Conservation (phyloP, 768 basidiomycete genomes). For the Kwoniella europaea region DNA sequence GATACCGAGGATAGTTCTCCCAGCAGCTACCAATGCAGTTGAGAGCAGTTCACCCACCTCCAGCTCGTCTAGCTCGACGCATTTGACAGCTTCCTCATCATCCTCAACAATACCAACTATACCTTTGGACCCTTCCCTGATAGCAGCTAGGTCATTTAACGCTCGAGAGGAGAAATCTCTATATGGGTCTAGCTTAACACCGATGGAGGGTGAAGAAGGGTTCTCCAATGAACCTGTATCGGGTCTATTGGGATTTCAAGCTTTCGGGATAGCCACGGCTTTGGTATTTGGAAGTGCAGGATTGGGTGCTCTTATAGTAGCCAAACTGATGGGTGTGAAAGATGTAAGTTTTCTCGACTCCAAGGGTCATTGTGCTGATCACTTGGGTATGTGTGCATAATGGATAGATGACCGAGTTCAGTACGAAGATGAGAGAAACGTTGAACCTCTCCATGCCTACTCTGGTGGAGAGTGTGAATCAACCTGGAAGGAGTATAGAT, state of each 20-base stretch:
- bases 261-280: slow-evolving; percentile 47
- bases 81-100: neutral
- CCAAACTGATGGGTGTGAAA: slow-evolving; percentile 42
- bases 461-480: slow-evolving; percentile 14
- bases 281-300: slow-evolving; percentile 43
- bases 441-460: slow-evolving; percentile 37
- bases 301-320: slow-evolving; percentile 36
- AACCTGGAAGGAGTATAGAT: slow-evolving; percentile 19
- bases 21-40: neutral
- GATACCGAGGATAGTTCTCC: slow-evolving; percentile 4
- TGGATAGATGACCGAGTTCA: slow-evolving; percentile 44
- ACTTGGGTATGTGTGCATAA: neutral
- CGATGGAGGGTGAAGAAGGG: slow-evolving; percentile 21
- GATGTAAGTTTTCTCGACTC: slow-evolving; percentile 31
- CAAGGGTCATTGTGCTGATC: neutral
- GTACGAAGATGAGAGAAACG: slow-evolving; percentile 39
- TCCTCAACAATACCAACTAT: neutral
- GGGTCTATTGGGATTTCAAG: slow-evolving; percentile 36
- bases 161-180: slow-evolving; percentile 32
- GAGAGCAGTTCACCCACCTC: neutral
- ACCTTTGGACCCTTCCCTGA: neutral
- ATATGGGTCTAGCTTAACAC: slow-evolving; percentile 18
- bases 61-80: neutral
- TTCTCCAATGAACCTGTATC: slow-evolving; percentile 13
- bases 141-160: slow-evolving; percentile 32